Base-by-base conservation (phyloP, 78 protist genomes). In the Dictyostelium firmibasis region DNA sequence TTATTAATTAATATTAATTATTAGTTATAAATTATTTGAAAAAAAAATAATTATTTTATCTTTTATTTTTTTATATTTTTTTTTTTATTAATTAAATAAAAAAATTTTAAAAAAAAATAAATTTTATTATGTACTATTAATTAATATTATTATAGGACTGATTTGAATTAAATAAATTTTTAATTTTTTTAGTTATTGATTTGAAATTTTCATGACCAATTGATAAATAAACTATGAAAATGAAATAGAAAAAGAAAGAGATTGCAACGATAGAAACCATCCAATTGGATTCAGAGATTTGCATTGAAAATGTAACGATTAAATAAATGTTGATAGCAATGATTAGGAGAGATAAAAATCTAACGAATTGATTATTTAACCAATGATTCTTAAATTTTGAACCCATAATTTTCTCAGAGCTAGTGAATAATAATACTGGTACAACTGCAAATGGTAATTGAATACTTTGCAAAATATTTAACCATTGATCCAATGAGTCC, bases 381-480 rank as follows among this genome's bases (percentile, higher is more conserved):
- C 94, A 89, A 81, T 89, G 94, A 35, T 89, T 89, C 50, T 89
- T 89, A 69, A 81, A 89, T 16, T 31, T 33, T 67, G 70, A 67
- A 41, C 94, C 94, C 94, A 89, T 89, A 18, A 89, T 47, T 29
- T 38, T 50, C n/a, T 53, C 67, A 43, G 67, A 74, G 44, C 38
- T 10, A 2, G 94, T 89, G 25, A 89, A 89, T 10, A 44, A 81
- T 44, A 89, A 47, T 4, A 89, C 93, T 16, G 98, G 98, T 50
- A 97, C 27, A 50, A 97, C 57, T 1, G 98, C 98, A 60, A 97
- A 97, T 36, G 98, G 98, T 9, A 97, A 91, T 84, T 95, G 98
- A 41, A 97, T 62, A 69, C 91, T 76, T 86, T 97, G 98, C 9
- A 97, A n/a, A 31, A 97, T 84, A 62, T 97, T 97, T 41, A 97